A percentile compares a stretch with the other conserved stretches of the same genome.
Conservation (phyloP, 176 grass and related monocot species). For the Oryza glumipatula region DNA sequence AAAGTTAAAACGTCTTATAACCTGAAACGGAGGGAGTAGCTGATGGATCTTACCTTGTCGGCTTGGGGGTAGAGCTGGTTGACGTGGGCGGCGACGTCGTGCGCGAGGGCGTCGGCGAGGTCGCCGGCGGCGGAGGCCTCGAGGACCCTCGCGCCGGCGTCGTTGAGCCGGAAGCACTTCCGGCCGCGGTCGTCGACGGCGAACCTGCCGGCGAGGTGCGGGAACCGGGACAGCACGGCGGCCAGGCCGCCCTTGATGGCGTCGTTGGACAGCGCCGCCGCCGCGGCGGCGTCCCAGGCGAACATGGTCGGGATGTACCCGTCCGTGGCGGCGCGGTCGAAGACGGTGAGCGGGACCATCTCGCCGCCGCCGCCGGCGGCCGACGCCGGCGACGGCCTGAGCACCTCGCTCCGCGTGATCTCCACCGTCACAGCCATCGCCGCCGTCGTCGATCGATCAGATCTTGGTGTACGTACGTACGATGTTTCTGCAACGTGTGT, state of each 20-base stretch:
- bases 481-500: not conserved
- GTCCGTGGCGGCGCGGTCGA: conserved; percentile 45
- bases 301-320: conserved; percentile 39
- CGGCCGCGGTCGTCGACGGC: not conserved
- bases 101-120: conserved; percentile 20
- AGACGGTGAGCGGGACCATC: conserved; percentile 38
- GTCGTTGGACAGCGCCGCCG: conserved; percentile 25
- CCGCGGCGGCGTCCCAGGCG: conserved; percentile 16
- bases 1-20: too few relatives aligned
- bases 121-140: conserved; percentile 25
- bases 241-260: conserved; percentile 27
- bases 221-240: conserved; percentile 29
- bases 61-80: conserved; percentile 24
- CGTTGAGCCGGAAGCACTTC: conserved; percentile 18
- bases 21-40: too few relatives aligned
- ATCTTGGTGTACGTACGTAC: too few relatives aligned
- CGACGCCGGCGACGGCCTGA: not conserved
- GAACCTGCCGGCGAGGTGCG: conserved; percentile 34
- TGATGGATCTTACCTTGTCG: not conserved
- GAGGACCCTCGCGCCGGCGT: conserved; percentile 30
- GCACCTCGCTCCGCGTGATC: not conserved
- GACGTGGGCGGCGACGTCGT: conserved; percentile 29
- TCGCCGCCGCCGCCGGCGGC: not conserved
- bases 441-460: too few relatives aligned
- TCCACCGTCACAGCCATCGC: not conserved